Evolutionary conservation across 192 early-diverging fungal genomes (phyloP).

Genomic region (Coemansia sp.): DNA sequence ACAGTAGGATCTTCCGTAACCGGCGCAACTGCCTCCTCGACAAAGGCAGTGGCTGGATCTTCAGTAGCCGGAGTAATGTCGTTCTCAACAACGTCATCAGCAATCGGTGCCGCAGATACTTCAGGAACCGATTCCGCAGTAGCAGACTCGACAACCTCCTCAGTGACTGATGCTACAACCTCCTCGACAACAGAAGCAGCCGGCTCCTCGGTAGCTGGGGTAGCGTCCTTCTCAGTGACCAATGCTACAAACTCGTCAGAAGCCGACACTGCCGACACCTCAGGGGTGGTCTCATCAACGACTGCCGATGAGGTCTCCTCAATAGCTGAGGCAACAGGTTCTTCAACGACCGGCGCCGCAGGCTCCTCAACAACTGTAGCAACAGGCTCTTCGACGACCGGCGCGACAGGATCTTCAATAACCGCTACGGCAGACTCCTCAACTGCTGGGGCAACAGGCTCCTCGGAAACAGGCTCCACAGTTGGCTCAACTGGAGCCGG

Average conservation of each 20-base stretch:
- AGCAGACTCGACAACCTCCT: slow-evolving; percentile 7
- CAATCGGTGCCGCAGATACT: background rate
- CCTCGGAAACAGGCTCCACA: slow-evolving; percentile 9
- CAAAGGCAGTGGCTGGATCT: no score
- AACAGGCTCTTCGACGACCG: background rate
- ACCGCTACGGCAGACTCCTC: background rate
- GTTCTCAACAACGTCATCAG: background rate
- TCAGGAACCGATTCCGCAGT: slow-evolving; percentile 3
- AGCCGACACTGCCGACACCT: background rate
- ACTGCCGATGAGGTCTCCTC: background rate
- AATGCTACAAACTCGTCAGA: background rate
- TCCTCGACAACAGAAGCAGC: background rate
- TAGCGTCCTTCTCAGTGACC: background rate
- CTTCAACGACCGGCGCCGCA: slow-evolving; percentile 6
- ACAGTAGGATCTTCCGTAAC: background rate
- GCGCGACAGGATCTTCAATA: background rate
- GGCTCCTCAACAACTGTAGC: background rate
- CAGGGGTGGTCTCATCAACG: background rate
- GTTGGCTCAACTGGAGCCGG: background rate
- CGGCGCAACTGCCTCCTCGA: background rate
- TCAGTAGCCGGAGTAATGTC: slow-evolving; percentile 1
- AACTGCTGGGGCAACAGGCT: background rate
- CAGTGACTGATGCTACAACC: no score
- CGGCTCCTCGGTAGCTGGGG: background rate
- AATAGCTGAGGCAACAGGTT: background rate